phyloP scores from a whole-genome alignment of 306 rosid species.

The Quercus rubra region DNA sequence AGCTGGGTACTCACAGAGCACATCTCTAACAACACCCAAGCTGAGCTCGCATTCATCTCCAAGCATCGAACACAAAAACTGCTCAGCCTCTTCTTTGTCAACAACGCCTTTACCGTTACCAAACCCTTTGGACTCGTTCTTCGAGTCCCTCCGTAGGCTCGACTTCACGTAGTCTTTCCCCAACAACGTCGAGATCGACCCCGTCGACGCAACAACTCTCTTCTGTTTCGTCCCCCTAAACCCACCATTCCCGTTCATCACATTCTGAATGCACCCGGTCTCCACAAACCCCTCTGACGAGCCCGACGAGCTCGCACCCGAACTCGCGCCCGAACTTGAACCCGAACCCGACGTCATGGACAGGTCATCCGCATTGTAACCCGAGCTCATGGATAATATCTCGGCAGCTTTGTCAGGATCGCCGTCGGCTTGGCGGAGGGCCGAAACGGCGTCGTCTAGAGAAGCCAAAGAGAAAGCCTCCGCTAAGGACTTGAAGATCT shows the following conservation, averaged over 20 bases:
- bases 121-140: constrained; percentile 35
- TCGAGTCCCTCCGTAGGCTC: constrained; percentile 26
- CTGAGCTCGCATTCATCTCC: constrained; percentile 65
- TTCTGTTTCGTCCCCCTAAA: constrained; percentile 57
- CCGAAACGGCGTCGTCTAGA: constrained; percentile 32
- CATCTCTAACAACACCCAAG: constrained; percentile 78
- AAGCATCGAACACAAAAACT: constrained; percentile 80
- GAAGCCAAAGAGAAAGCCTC: constrained; percentile 54
- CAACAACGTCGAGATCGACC: constrained; percentile 70
- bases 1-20: constrained; percentile 56
- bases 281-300: constrained; percentile 67
- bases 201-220: constrained; percentile 67
- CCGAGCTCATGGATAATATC: constrained; percentile 27
- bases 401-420: constrained; percentile 37
- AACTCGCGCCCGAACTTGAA: constrained; percentile 42
- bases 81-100: constrained; percentile 53
- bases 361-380: constrained; percentile 26
- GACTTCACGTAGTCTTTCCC: constrained; percentile 72
- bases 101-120: constrained; percentile 22
- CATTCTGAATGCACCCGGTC: constrained; percentile 25
- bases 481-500: constrained; percentile 27
- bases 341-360: constrained; percentile 27
- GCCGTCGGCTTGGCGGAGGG: constrained; percentile 28
- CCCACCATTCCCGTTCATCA: constrained; percentile 25
- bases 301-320: constrained; percentile 43